These are phyloP conservation scores for Prunus yedoensis DNA, from an alignment of 331 rosid species.

Conservation along the genomic window DNA sequence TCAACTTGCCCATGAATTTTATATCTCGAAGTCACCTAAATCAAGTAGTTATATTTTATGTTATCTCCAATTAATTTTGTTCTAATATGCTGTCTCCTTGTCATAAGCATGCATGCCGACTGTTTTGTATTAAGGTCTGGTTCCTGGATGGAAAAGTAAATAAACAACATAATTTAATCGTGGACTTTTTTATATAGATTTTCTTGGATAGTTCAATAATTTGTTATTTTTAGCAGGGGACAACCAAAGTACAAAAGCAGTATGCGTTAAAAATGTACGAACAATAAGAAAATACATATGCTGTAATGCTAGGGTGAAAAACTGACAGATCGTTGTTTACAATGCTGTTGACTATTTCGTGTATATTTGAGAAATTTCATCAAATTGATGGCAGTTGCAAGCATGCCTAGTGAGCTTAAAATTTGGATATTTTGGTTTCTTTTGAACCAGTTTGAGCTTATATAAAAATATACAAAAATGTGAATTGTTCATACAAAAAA, in stretches of 20 bases:
- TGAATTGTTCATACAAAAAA: background rate
- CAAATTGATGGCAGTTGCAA: slow-evolving; percentile 1
- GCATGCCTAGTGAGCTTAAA: background rate
- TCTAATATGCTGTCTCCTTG: background rate
- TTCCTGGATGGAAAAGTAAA: too few relatives aligned
- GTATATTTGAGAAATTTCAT: background rate
- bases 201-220: too few relatives aligned
- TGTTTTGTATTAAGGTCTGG: background rate
- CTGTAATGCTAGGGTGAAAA: background rate
- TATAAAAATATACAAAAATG: background rate
- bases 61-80: background rate
- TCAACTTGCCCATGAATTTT: background rate
- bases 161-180: too few relatives aligned
- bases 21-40: too few relatives aligned
- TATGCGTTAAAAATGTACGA: background rate
- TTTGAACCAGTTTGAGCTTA: background rate
- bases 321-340: background rate
- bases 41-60: background rate
- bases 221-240: background rate
- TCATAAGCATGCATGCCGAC: background rate
- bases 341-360: background rate
- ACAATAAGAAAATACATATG: background rate
- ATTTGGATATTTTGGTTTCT: background rate
- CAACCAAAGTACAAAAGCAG: background rate
- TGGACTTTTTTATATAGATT: too few relatives aligned